A percentile compares a stretch with the other conserved stretches of the same genome.
Conservation (phyloP, 2,329 filamentous ascomycete species). For the Xylaria sp. region DNA sequence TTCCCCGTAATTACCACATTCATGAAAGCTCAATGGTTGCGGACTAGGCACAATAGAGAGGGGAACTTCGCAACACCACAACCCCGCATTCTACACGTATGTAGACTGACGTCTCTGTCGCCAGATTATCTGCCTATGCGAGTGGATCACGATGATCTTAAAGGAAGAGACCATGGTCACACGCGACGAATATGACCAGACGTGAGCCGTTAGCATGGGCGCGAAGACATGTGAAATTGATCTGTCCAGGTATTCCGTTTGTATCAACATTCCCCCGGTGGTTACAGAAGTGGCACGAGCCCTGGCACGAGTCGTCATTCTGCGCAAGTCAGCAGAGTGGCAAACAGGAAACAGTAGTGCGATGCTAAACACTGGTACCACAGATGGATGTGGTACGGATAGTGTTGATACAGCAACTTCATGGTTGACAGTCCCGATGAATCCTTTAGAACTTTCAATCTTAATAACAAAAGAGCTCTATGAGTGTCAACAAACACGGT, state of each 20-base stretch:
- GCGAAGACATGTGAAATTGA: neutral
- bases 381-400: neutral
- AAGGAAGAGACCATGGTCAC: conserved; percentile 17
- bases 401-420: conserved; percentile 9
- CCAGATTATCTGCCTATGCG: neutral
- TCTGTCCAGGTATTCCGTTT: neutral
- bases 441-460: neutral
- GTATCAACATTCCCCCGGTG: conserved; percentile 6
- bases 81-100: conserved; percentile 16
- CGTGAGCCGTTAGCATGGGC: neutral
- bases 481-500: neutral
- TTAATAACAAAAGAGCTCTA: neutral
- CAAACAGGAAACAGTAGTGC: conserved; percentile 9
- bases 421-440: neutral
- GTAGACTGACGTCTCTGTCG: neutral
- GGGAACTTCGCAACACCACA: conserved; percentile 13
- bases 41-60: neutral
- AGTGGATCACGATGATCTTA: conserved; percentile 15
- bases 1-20: conserved; percentile 1
- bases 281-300: neutral
- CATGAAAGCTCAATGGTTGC: conserved; percentile 12
- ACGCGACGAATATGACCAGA: conserved; percentile 9
- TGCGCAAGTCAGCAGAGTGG: conserved; percentile 9
- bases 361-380: conserved; percentile 1
- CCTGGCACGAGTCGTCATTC: conserved; percentile 3